Conservation (phyloP, 78 protist genomes). For the Dictyostelium intermedium region DNA sequence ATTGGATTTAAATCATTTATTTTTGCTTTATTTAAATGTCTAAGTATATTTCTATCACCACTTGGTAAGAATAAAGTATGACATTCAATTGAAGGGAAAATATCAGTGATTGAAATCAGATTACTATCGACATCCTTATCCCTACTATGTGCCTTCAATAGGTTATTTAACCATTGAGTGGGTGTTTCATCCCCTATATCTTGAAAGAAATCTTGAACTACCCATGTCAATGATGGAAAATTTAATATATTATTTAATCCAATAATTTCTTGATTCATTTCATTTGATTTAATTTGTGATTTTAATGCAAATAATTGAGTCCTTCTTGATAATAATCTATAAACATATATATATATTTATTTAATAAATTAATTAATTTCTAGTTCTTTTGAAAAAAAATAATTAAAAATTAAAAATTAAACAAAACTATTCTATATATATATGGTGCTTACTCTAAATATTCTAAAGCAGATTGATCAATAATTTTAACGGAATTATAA, state of each 20-base stretch:
- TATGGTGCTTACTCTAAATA: slow-evolving; percentile 49
- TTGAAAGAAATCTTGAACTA: slow-evolving; percentile 77
- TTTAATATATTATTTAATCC: not conserved
- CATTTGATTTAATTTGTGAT: slow-evolving; percentile 39
- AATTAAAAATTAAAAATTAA: no score
- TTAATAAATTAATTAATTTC: no score
- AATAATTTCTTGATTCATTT: not conserved
- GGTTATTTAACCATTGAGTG: slow-evolving; percentile 47
- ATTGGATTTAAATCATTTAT: slow-evolving; percentile 44
- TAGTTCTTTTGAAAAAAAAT: no score
- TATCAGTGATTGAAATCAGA: slow-evolving; percentile 13
- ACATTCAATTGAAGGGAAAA: slow-evolving; percentile 60
- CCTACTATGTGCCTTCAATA: slow-evolving; percentile 43
- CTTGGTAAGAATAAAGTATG: slow-evolving; percentile 66
- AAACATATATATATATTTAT: no score
- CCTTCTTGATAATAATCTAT: slow-evolving; percentile 51
- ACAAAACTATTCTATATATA: not conserved
- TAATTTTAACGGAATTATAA: slow-evolving; percentile 68
- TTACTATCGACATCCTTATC: not conserved
- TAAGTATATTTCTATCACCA: slow-evolving; percentile 48
- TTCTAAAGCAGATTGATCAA: slow-evolving; percentile 71
- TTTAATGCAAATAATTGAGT: slow-evolving; percentile 74
- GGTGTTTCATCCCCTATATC: slow-evolving; percentile 62
- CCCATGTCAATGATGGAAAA: slow-evolving; percentile 57
- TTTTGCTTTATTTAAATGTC: slow-evolving; percentile 28